Percentiles rank a stretch among this genome's conserved stretches.
Conservation (phyloP, 805 yeast genomes). For the Schwanniomyces polymorphus region DNA sequence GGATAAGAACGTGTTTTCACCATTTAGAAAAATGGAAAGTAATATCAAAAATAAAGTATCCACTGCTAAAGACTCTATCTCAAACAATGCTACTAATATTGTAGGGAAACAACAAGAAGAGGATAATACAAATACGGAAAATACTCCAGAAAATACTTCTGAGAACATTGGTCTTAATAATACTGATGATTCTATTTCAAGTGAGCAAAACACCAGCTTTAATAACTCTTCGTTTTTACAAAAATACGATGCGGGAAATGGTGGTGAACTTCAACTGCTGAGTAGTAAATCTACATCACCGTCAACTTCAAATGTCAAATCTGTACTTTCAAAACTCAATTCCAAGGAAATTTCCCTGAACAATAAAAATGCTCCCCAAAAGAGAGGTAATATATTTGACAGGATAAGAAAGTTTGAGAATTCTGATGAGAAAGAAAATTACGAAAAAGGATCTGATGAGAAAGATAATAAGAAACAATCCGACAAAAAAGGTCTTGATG, state of each 20-base stretch:
- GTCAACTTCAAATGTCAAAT: constrained; percentile 7
- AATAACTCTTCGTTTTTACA: not conserved
- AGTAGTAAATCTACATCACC: not conserved
- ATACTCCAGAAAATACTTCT: not conserved
- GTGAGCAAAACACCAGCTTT: not conserved
- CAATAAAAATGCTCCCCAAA: constrained; percentile 10
- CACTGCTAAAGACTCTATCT: too few relatives aligned
- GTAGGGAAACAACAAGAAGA: too few relatives aligned
- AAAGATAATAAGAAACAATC: not conserved
- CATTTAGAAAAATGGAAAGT: too few relatives aligned
- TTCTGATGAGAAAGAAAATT: constrained; percentile 10
- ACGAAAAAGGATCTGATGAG: not conserved
- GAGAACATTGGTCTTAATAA: not conserved
- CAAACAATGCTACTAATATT: too few relatives aligned
- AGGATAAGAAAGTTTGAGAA: constrained; percentile 38
- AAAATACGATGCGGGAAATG: not conserved
- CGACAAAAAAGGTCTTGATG: not conserved
- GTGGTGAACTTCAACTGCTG: not conserved
- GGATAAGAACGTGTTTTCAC: too few relatives aligned
- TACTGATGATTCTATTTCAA: not conserved
- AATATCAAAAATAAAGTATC: too few relatives aligned
- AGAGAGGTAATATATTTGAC: constrained; percentile 26
- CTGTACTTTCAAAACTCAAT: constrained; percentile 27
- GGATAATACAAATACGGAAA: too few relatives aligned
- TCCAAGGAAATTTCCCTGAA: constrained; percentile 14